Percentiles rank a stretch among this genome's conserved stretches.
Conservation (phyloP, 1,139 yeast genomes). For the Protomyces inouyei region DNA sequence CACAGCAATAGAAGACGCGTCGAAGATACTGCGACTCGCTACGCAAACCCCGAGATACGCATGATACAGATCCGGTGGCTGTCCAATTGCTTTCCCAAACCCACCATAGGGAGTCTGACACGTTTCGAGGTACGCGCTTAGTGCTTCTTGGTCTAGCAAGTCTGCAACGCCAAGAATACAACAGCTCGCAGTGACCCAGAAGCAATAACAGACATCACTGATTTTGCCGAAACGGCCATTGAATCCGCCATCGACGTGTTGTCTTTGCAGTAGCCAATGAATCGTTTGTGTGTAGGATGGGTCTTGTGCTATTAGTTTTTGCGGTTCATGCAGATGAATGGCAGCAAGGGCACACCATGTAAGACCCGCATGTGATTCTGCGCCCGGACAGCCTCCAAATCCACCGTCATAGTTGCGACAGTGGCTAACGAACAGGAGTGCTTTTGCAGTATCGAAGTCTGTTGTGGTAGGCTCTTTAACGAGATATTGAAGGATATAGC, state of each 20-base stretch:
- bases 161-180: slow-evolving; percentile 40
- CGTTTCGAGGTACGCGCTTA: slow-evolving; percentile 47
- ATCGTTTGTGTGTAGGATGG: slow-evolving; percentile 44
- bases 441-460: slow-evolving; percentile 46
- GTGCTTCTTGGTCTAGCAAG: slow-evolving; percentile 44
- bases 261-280: slow-evolving; percentile 58
- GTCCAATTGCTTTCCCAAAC: slow-evolving; percentile 61
- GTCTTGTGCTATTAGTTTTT: slow-evolving; percentile 33
- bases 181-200: slow-evolving; percentile 75
- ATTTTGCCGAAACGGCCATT: slow-evolving; percentile 83
- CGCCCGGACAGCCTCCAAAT: slow-evolving; percentile 46
- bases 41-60: slow-evolving; percentile 43
- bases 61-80: slow-evolving; percentile 52
- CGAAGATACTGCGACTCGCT: slow-evolving; percentile 28
- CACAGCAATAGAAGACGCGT: background rate
- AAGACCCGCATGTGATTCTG: slow-evolving; percentile 83
- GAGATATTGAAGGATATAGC: slow-evolving; percentile 51
- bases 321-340: slow-evolving; percentile 42
- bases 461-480: slow-evolving; percentile 35
- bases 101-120: slow-evolving; percentile 79
- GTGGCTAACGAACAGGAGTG: slow-evolving; percentile 45
- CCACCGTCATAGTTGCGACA: slow-evolving; percentile 65
- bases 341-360: slow-evolving; percentile 81
- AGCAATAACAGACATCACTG: slow-evolving; percentile 86
- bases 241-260: slow-evolving; percentile 47